Evolutionary conservation across 257 asterid species (phyloP).

Genomic region (Coffea eugenioides): DNA sequence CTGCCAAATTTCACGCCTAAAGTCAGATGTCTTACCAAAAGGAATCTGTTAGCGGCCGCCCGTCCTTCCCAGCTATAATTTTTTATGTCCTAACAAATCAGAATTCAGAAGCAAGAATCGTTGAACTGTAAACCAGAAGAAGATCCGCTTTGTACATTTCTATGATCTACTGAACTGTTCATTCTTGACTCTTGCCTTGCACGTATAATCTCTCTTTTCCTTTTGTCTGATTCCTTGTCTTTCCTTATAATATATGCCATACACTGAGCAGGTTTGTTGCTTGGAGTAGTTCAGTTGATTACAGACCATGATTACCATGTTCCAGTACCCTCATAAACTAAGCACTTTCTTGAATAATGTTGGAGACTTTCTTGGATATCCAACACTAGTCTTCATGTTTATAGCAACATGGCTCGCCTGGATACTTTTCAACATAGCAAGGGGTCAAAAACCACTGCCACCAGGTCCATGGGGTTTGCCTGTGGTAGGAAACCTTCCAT

Average conservation of each 20-base stretch:
- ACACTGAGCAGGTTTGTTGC: background rate
- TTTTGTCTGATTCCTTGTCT: constrained; percentile 1
- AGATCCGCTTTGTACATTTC: background rate
- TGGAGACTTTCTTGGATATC: background rate
- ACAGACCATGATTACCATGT: background rate
- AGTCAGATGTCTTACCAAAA: background rate
- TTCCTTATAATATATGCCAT: background rate
- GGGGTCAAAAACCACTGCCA: constrained; percentile 22
- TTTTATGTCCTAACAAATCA: background rate
- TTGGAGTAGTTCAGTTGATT: no score
- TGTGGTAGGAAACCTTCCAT: constrained; percentile 40
- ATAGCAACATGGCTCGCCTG: constrained; percentile 16
- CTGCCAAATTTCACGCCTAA: background rate
- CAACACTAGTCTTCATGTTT: constrained; percentile 4
- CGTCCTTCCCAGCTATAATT: background rate
- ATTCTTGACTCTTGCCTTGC: background rate
- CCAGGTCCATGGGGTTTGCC: constrained; percentile 48
- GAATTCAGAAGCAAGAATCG: background rate
- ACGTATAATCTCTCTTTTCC: background rate
- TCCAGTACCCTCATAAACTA: background rate
- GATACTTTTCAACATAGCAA: background rate
- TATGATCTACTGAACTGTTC: background rate
- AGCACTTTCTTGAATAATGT: background rate
- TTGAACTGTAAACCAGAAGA: background rate
- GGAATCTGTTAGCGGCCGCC: background rate